phyloP scores from a whole-genome alignment of 148 eudicot genomes.

The Polygonum maritimum region DNA sequence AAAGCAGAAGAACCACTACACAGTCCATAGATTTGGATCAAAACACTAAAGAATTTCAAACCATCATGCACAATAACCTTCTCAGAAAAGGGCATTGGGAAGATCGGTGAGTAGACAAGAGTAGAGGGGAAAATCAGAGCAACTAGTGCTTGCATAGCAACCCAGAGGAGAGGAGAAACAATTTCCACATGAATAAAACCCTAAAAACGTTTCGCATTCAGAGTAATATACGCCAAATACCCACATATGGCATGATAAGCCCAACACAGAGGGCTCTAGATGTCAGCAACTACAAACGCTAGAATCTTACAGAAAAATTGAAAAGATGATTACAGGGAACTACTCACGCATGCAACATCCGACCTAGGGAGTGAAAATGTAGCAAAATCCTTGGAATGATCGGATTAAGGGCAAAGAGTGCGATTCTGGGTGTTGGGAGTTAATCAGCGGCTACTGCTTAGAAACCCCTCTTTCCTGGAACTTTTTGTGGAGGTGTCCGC shows the following conservation, averaged over 20 bases:
- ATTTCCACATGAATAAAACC: not conserved
- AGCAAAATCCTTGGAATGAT: not conserved
- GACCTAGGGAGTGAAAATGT: not conserved
- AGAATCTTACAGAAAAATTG: not conserved
- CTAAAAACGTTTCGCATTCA: not conserved
- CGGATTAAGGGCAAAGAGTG: not conserved
- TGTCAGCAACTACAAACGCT: not conserved
- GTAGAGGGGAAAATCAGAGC: too few relatives aligned
- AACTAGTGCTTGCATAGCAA: too few relatives aligned
- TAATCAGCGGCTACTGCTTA: not conserved
- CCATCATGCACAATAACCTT: too few relatives aligned
- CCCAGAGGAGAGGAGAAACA: too few relatives aligned
- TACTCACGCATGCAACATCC: not conserved
- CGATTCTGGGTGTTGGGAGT: not conserved
- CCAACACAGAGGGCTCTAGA: not conserved
- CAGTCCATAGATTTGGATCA: too few relatives aligned
- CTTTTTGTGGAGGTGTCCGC: too few relatives aligned
- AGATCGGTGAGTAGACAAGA: too few relatives aligned
- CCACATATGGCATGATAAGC: not conserved
- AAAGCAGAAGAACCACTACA: too few relatives aligned
- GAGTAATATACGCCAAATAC: not conserved
- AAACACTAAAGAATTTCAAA: too few relatives aligned
- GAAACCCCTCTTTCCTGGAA: too few relatives aligned
- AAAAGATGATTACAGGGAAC: not conserved
- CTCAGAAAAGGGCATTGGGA: too few relatives aligned